Percentiles rank a stretch among this genome's conserved stretches.
These are phyloP conservation scores for Pyrus betulifolia DNA, from an alignment of 306 rosid genomes.

Conservation along the genomic window DNA sequence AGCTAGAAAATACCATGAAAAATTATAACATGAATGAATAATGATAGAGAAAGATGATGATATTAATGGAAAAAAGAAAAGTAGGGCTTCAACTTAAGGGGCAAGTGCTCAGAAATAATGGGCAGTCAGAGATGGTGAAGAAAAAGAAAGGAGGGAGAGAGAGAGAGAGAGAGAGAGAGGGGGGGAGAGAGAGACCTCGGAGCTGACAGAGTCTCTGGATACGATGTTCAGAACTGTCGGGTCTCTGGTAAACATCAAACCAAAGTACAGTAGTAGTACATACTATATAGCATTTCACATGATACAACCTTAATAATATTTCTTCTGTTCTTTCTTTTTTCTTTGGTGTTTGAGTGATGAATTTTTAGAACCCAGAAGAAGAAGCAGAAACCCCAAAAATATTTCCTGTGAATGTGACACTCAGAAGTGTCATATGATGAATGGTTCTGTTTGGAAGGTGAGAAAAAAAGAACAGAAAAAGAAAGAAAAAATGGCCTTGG, in stretches of 20 bases:
- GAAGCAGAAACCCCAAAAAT: background rate
- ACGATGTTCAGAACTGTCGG: conserved; percentile 15
- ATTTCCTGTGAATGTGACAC: background rate
- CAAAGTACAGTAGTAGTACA: background rate
- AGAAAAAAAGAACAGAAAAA: background rate
- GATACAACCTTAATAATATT: background rate
- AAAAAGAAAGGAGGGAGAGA: background rate
- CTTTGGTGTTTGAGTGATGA: background rate
- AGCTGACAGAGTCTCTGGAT: background rate
- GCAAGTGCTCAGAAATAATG: background rate
- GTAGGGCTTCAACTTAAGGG: background rate
- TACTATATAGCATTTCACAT: background rate
- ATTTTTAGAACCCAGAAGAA: background rate
- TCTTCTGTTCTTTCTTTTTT: background rate
- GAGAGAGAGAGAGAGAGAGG: background rate
- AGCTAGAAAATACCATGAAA: background rate
- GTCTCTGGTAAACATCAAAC: background rate
- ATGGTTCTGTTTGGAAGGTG: background rate
- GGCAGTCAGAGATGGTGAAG: background rate
- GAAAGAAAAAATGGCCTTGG: background rate
- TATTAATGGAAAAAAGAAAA: background rate
- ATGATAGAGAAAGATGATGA: conserved; percentile 1
- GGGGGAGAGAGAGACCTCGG: conserved; percentile 4
- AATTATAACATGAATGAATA: background rate
- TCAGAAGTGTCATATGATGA: background rate